Percentiles rank a stretch among this genome's conserved stretches.
Conservation (phyloP, 768 basidiomycete species). For the Lactifluus rugatus region DNA sequence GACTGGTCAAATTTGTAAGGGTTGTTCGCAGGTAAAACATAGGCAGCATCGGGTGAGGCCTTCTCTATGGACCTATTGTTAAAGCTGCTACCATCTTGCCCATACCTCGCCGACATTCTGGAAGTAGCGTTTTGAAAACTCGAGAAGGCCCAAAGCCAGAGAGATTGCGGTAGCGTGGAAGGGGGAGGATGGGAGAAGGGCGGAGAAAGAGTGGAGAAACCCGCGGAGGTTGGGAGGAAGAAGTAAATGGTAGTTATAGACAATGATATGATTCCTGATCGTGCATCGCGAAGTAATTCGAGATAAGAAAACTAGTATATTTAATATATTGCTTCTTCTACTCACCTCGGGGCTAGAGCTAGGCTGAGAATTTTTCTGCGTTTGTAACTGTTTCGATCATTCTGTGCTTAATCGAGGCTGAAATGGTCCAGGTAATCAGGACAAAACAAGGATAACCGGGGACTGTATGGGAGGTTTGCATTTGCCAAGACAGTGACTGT, state of each 20-base stretch:
- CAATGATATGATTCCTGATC: neutral
- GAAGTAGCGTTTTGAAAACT: neutral
- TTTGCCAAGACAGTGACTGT: too few relatives aligned
- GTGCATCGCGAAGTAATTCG: neutral
- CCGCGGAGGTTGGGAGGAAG: neutral
- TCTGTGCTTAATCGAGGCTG: too few relatives aligned
- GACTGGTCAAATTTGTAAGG: conserved; percentile 43
- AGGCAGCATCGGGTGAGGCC: conserved; percentile 19
- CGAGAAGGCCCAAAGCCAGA: neutral
- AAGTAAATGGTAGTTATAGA: neutral
- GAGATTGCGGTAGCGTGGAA: neutral
- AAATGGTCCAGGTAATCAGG: too few relatives aligned
- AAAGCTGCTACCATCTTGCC: neutral
- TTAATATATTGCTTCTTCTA: neutral
- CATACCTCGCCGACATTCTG: conserved; percentile 2
- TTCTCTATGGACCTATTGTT: conserved; percentile 21
- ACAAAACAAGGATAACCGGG: too few relatives aligned
- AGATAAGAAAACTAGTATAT: neutral
- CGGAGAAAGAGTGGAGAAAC: neutral
- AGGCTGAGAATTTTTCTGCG: neutral
- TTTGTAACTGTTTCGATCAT: neutral
- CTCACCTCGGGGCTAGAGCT: neutral
- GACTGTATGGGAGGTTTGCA: too few relatives aligned
- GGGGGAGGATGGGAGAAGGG: neutral
- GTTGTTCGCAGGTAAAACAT: conserved; percentile 22